Evolutionary conservation across 2,329 filamentous ascomycete species (phyloP), one percentile per base, ranked within the genome.

Genomic region (Fusarium albosuccineum): DNA sequence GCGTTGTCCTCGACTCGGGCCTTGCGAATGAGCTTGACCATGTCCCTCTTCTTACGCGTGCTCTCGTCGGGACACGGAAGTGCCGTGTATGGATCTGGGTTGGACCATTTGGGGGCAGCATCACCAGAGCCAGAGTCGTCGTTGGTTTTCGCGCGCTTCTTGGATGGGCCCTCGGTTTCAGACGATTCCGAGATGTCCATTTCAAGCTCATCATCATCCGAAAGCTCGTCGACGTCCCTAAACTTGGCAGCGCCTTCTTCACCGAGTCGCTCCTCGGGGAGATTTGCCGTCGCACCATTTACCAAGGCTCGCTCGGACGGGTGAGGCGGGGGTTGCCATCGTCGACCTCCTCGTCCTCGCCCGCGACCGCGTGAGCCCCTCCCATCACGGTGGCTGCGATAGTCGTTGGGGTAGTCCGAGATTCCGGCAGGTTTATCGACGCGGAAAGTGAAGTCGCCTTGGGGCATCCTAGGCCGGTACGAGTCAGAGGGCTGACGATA

Each of bases 71-170:
- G 87, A 7, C 93, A 94, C 9, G 95, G 95, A 9, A 97, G 83
- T 3, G 89, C 92, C 6, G 93, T 97, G 78, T 98, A 97, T 0
- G 94, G 94, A 76, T 98, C 95, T 4, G 95, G 94, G 71, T 98
- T 98, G 5, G 94, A 97, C 95, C 95, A 98, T 77, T 92, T 94
- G 4, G 94, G 93, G 6, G 76, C 79, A 13, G 82, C 80, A 56
- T 83, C 82, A 22, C 78, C 74, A n/a, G 80, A 75, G 9, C 76
- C 76, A 14, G 73, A 66, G 5, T 75, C 64, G 3, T 69, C 70
- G 9, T 72, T 52, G 5, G 45, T 78, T 66, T 73, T 75, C 67
- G 69, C 72, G 58, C 65, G 73, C 54, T 81, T 81, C 55, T 77
- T 77, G 5, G 80, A 78, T 4, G 81, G 82, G 1, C 78, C 78